These are phyloP conservation scores for Rhizopogon vesiculosus DNA, from an alignment of 768 basidiomycete species.

Conservation along the genomic window DNA sequence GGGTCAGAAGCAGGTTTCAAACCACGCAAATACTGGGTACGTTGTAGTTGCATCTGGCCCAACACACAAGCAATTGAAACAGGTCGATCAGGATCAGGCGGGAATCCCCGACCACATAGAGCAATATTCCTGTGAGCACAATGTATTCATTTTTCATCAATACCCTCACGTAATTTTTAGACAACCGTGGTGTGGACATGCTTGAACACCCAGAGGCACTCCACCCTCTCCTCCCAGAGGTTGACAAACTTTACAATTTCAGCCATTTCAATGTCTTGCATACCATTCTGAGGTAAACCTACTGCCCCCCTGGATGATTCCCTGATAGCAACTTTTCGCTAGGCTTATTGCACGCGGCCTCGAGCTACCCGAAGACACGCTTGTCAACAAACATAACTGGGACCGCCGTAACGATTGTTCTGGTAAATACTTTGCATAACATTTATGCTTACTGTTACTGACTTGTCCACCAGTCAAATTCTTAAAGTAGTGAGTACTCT, in stretches of 20 bases:
- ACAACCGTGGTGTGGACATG: slow-evolving; percentile 32
- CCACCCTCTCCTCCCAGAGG: slow-evolving; percentile 24
- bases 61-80: background rate
- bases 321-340: background rate
- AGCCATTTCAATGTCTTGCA: slow-evolving; percentile 25
- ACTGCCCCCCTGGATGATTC: too few relatives aligned
- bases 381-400: slow-evolving; percentile 34
- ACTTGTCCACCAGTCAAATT: too few relatives aligned
- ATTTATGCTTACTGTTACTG: too few relatives aligned
- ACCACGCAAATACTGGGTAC: slow-evolving; percentile 44
- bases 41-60: background rate
- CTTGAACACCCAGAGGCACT: slow-evolving; percentile 22
- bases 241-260: slow-evolving; percentile 19
- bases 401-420: too few relatives aligned
- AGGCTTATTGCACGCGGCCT: slow-evolving; percentile 39
- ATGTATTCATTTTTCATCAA: background rate
- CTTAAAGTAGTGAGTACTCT: too few relatives aligned
- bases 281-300: slow-evolving; percentile 16
- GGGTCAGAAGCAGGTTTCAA: slow-evolving; percentile 53
- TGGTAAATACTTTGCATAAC: too few relatives aligned
- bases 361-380: slow-evolving; percentile 41
- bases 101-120: slow-evolving; percentile 63
- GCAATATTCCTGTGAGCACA: slow-evolving; percentile 50
- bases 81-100: slow-evolving; percentile 33
- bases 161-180: slow-evolving; percentile 22